Percentiles rank a stretch among this genome's conserved stretches.
Evolutionary conservation across 139 green algal species (phyloP).

Genomic region (Chlamydomonas sp.): DNA sequence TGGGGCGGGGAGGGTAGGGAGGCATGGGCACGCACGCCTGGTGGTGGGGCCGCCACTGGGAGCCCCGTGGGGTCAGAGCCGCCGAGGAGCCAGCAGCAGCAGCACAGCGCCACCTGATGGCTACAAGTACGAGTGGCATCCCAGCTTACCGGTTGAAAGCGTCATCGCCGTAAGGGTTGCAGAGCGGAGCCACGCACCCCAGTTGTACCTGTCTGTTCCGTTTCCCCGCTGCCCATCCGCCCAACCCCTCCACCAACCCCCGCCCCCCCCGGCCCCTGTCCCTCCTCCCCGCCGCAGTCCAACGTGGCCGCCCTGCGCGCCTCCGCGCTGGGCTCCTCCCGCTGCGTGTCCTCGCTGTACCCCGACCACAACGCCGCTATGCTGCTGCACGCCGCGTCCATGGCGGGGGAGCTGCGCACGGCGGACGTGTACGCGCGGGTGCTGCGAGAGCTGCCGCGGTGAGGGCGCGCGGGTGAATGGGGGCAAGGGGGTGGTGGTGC

Average conservation of each 20-base stretch:
- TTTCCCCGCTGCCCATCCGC: background rate
- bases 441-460: slow-evolving; percentile 23
- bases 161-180: too few relatives aligned
- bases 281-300: background rate
- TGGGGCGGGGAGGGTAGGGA: background rate
- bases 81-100: too few relatives aligned
- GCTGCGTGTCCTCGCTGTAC: slow-evolving; percentile 17
- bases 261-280: background rate
- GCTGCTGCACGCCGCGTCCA: slow-evolving; percentile 20
- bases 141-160: too few relatives aligned
- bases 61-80: background rate
- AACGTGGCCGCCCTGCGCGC: slow-evolving; percentile 16
- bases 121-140: too few relatives aligned
- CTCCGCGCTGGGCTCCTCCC: background rate
- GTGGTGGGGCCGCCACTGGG: background rate
- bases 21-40: background rate
- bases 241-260: background rate
- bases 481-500: too few relatives aligned
- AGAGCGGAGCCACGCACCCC: too few relatives aligned
- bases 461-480: background rate
- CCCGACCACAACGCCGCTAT: slow-evolving; percentile 20
- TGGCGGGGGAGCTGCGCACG: background rate
- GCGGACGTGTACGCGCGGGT: slow-evolving; percentile 18
- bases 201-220: too few relatives aligned
- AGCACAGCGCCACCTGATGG: too few relatives aligned